Conservation (phyloP, 31 red algal genomes). For the Porphyra umbilicalis region DNA sequence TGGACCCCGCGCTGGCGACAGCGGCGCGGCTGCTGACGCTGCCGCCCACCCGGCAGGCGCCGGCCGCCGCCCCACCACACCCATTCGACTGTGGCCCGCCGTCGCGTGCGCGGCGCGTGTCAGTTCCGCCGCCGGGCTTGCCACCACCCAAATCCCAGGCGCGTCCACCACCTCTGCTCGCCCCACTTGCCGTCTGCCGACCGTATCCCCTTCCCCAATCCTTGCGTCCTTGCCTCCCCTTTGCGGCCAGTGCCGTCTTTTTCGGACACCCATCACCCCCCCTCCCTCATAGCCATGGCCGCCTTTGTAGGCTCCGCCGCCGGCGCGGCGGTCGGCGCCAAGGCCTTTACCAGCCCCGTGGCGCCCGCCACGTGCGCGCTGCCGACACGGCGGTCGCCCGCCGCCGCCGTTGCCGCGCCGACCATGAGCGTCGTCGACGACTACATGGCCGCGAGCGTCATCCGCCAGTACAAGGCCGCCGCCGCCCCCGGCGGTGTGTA, state of each 20-base stretch:
- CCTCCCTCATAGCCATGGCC: not conserved
- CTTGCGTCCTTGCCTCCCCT: too few relatives aligned
- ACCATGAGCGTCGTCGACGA: conserved; percentile 2
- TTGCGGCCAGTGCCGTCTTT: too few relatives aligned
- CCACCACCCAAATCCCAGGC: too few relatives aligned
- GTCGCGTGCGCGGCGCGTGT: not conserved
- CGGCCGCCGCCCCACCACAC: not conserved
- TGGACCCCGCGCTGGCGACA: too few relatives aligned
- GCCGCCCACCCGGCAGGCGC: not conserved
- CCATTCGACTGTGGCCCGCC: not conserved
- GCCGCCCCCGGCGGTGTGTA: conserved; percentile 25
- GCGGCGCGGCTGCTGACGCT: not conserved
- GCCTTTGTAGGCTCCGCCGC: conserved; percentile 4
- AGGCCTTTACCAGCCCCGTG: not conserved
- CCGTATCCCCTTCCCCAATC: too few relatives aligned
- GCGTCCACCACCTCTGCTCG: too few relatives aligned
- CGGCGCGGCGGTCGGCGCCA: not conserved
- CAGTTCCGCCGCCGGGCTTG: not conserved
- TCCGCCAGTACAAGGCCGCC: conserved; percentile 15
- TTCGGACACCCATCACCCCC: too few relatives aligned
- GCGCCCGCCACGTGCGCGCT: not conserved
- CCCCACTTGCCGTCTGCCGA: too few relatives aligned
- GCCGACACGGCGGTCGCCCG: not conserved
- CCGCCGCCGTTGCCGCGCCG: not conserved
- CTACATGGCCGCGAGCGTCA: conserved; percentile 14